Percentiles rank a stretch among this genome's conserved stretches.
phyloP scores from a whole-genome alignment of 768 basidiomycete species.

The Pleurotus tuoliensis region DNA sequence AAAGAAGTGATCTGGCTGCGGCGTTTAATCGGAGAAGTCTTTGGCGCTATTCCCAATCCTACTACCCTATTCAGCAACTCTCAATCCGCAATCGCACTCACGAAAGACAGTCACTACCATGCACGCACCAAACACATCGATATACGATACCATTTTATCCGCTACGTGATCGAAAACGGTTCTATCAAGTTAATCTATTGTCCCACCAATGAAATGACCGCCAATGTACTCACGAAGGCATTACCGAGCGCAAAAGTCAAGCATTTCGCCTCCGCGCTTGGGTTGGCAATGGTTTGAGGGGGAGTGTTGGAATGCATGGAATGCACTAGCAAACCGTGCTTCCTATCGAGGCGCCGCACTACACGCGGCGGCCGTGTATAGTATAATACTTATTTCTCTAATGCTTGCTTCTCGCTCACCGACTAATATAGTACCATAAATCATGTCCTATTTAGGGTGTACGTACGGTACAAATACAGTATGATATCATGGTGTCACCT shows the following conservation, averaged over 20 bases:
- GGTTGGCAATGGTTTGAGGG: conserved; percentile 6
- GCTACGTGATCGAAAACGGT: conserved; percentile 13
- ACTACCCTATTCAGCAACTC: conserved; percentile 12
- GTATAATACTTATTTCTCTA: background rate
- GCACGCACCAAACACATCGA: conserved; percentile 29
- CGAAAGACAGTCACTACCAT: conserved; percentile 20
- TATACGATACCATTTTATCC: conserved; percentile 23
- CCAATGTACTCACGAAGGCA: conserved; percentile 26
- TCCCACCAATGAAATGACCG: conserved; percentile 19
- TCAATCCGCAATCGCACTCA: conserved; percentile 13
- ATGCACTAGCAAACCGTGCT: background rate
- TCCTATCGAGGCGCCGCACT: background rate
- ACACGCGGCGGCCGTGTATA: background rate
- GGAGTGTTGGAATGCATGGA: conserved; percentile 9
- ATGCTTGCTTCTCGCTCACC: background rate
- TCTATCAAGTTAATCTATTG: conserved; percentile 10
- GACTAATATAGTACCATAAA: too few relatives aligned
- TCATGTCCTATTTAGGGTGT: background rate
- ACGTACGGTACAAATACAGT: background rate
- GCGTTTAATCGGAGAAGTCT: conserved; percentile 14
- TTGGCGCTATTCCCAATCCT: background rate
- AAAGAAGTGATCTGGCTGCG: conserved; percentile 22
- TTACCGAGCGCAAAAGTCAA: conserved; percentile 12
- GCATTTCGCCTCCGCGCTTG: conserved; percentile 6
- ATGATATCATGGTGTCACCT: background rate